These are phyloP conservation scores for Daldinia grandis DNA, from an alignment of 495 filamentous ascomycete species.

Conservation along the genomic window DNA sequence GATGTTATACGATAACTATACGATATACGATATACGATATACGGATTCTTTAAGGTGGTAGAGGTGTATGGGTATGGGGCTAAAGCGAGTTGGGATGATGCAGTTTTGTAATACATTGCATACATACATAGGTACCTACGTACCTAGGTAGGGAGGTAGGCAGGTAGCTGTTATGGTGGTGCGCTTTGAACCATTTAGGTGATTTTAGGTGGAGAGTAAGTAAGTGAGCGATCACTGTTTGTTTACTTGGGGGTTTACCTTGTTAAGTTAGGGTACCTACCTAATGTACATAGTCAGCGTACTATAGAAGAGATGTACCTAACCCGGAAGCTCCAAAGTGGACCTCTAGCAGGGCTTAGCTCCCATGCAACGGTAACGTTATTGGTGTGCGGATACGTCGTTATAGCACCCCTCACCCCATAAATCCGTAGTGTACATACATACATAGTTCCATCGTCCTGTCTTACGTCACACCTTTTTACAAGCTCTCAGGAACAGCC, in stretches of 20 bases:
- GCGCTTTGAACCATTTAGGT: too few species aligned
- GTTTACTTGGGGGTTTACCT: not conserved
- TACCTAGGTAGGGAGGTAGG: too few species aligned
- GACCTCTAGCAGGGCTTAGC: conserved; percentile 29
- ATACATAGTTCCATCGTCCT: too few species aligned
- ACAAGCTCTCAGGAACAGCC: conserved; percentile 2
- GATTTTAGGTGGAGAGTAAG: too few species aligned
- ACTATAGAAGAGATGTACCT: not conserved
- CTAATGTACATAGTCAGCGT: not conserved
- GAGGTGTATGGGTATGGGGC: not conserved
- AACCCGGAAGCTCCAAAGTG: not conserved
- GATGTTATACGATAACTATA: not conserved
- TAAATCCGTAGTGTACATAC: too few species aligned
- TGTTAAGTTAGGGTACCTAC: not conserved
- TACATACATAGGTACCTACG: too few species aligned
- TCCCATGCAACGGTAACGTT: conserved; percentile 14
- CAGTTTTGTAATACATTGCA: not conserved
- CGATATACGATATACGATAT: not conserved
- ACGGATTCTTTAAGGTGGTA: not conserved
- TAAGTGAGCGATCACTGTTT: not conserved
- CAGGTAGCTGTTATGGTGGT: not conserved
- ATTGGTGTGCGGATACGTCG: conserved; percentile 4
- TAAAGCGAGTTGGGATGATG: not conserved
- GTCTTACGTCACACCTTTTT: not conserved
- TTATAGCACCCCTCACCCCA: conserved; percentile 1